A percentile compares a stretch with the other conserved stretches of the same genome.
Evolutionary conservation across 805 yeast species (phyloP).

Genomic region (Metschnikowia peoriensis): DNA sequence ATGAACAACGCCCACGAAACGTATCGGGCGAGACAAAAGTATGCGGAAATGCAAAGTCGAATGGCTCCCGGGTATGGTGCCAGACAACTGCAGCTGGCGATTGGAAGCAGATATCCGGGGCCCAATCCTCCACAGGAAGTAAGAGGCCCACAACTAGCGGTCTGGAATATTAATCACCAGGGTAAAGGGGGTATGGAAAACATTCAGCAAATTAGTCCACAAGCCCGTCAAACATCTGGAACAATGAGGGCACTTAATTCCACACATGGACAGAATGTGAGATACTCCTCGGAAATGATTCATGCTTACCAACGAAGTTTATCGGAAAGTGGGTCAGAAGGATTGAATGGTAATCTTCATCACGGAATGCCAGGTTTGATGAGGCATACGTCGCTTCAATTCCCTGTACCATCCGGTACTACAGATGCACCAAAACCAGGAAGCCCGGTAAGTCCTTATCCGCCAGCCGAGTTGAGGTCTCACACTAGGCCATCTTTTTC

Average conservation of each 20-base stretch:
- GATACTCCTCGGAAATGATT: constrained; percentile 5
- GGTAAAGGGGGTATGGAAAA: not conserved
- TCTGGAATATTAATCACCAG: not conserved
- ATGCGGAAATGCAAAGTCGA: not conserved
- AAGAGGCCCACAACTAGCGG: not conserved
- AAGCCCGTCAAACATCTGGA: not conserved
- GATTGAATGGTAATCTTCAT: not conserved
- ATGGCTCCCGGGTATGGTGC: not conserved
- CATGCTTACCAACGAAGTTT: constrained; percentile 10
- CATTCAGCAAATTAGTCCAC: not conserved
- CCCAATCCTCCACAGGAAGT: not conserved
- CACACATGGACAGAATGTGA: constrained; percentile 4
- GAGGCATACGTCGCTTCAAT: not conserved
- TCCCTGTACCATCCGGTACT: not conserved
- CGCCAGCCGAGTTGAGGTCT: not conserved
- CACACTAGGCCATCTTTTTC: not conserved
- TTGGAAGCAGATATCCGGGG: no score
- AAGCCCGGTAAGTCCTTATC: not conserved
- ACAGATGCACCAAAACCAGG: not conserved
- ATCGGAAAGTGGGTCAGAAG: constrained; percentile 1
- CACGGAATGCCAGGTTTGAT: not conserved
- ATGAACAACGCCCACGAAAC: not conserved
- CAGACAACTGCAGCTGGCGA: not conserved
- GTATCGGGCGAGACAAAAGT: not conserved
- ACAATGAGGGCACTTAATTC: not conserved